phyloP scores from a whole-genome alignment of 1,284 basidiomycete species.

The Afroboletus lepidellus region DNA sequence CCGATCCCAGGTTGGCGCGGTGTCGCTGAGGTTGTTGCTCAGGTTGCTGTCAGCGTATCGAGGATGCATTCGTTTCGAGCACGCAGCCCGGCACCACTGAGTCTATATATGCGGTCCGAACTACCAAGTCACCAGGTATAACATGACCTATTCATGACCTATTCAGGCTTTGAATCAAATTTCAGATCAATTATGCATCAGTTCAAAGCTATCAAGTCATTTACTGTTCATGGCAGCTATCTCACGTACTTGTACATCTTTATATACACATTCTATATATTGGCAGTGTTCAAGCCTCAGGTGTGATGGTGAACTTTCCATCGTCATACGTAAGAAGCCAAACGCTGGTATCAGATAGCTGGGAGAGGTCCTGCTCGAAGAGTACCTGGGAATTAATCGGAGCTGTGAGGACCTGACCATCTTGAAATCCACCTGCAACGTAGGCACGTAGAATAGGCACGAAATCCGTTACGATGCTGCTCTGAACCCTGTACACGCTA shows the following conservation, averaged over 20 bases:
- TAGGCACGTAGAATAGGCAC: not conserved
- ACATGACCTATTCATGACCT: too few species aligned
- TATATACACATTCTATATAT: not conserved
- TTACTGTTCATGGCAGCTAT: not conserved
- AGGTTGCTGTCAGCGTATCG: too few species aligned
- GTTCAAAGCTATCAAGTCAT: not conserved
- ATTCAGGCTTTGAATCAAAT: too few species aligned
- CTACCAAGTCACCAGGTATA: too few species aligned
- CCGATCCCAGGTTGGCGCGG: too few species aligned
- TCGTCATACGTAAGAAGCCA: not conserved
- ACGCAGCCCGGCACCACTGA: too few species aligned
- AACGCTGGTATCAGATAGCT: not conserved
- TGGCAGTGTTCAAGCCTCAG: not conserved
- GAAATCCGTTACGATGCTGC: not conserved
- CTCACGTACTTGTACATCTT: not conserved
- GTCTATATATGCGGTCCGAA: too few species aligned
- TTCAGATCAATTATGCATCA: not conserved
- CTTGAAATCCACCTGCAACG: not conserved
- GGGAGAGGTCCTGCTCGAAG: not conserved
- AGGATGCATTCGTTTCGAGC: too few species aligned
- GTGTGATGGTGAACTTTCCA: not conserved
- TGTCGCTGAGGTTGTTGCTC: too few species aligned
- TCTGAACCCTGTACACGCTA: not conserved
- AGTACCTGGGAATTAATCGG: not conserved
- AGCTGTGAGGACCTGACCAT: not conserved